phyloP scores from a whole-genome alignment of 2,329 filamentous ascomycete genomes.

The Pseudopithomyces maydicus region DNA sequence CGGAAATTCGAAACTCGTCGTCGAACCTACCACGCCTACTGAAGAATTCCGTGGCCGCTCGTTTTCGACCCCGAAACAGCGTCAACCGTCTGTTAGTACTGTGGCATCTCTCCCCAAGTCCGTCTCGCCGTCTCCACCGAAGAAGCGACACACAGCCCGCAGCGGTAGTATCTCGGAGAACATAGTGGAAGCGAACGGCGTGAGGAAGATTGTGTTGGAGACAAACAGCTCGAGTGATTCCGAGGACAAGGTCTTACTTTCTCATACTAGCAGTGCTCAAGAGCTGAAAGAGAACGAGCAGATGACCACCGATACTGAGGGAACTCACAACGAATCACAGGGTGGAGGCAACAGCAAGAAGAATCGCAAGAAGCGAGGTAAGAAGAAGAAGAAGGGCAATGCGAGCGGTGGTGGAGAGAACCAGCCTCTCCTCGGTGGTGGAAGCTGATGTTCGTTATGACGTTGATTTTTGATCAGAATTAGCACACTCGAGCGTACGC shows the following conservation, averaged over 20 bases:
- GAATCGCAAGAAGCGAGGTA: slow-evolving; percentile 45
- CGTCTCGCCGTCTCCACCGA: slow-evolving; percentile 30
- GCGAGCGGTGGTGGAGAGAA: slow-evolving; percentile 33
- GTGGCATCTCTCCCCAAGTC: slow-evolving; percentile 38
- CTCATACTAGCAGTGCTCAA: slow-evolving; percentile 26
- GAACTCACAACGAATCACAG: slow-evolving; percentile 24
- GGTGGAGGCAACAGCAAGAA: slow-evolving; percentile 36
- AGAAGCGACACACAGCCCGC: slow-evolving; percentile 59
- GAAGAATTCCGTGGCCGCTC: slow-evolving; percentile 7
- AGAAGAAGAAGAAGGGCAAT: slow-evolving; percentile 43
- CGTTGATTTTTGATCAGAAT: neutral
- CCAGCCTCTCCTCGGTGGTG: slow-evolving; percentile 36
- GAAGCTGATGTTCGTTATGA: slow-evolving; percentile 6
- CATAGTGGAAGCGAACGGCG: slow-evolving; percentile 73
- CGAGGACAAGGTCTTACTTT: slow-evolving; percentile 27
- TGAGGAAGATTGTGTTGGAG: slow-evolving; percentile 77
- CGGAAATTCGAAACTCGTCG: slow-evolving; percentile 20
- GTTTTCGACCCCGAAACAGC: slow-evolving; percentile 3
- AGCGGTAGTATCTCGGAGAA: slow-evolving; percentile 82
- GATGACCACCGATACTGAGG: slow-evolving; percentile 8
- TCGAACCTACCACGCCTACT: slow-evolving; percentile 21
- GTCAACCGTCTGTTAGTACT: slow-evolving; percentile 36
- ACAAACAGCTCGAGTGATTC: slow-evolving; percentile 63
- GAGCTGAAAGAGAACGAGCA: slow-evolving; percentile 20
- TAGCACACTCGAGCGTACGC: neutral